Percentiles rank a stretch among this genome's conserved stretches.
These are phyloP conservation scores for Hura crepitans DNA, from an alignment of 441 rosid genomes.

Conservation along the genomic window DNA sequence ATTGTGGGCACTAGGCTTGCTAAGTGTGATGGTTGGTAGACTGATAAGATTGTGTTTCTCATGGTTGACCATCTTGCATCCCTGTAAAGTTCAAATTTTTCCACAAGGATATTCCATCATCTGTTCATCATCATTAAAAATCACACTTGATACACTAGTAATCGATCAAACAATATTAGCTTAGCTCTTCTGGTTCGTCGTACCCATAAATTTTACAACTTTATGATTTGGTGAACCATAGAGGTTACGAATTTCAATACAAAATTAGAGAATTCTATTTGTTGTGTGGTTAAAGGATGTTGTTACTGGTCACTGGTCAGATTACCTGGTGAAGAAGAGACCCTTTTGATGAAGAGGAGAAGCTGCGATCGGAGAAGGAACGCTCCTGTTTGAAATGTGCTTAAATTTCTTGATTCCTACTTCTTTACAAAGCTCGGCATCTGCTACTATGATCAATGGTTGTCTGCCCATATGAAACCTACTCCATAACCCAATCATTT, in stretches of 20 bases:
- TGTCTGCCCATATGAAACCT: slow-evolving; percentile 99
- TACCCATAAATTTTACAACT: background rate
- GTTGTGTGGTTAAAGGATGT: too few relatives aligned
- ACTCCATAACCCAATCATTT: slow-evolving; percentile 17
- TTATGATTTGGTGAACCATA: too few relatives aligned
- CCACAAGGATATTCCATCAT: background rate
- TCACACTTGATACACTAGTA: background rate
- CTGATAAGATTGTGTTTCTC: slow-evolving; percentile 80
- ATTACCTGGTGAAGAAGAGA: slow-evolving; percentile 85
- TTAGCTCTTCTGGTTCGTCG: background rate
- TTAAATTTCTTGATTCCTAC: slow-evolving; percentile 90
- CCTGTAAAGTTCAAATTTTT: slow-evolving; percentile 36
- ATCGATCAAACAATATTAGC: background rate
- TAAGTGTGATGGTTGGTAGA: slow-evolving; percentile 90
- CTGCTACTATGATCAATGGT: slow-evolving; percentile 76
- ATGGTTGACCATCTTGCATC: slow-evolving; percentile 83
- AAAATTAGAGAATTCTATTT: too few relatives aligned
- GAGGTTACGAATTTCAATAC: too few relatives aligned
- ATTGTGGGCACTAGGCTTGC: slow-evolving; percentile 75
- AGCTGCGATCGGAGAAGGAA: slow-evolving; percentile 91
- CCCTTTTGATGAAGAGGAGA: slow-evolving; percentile 96
- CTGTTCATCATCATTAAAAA: background rate
- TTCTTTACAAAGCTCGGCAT: slow-evolving; percentile 81
- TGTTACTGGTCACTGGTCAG: too few relatives aligned
- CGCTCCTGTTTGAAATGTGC: slow-evolving; percentile 77